Percentiles rank a stretch among this genome's conserved stretches.
Conservation (phyloP, 345 rosid genomes). For the Boechera stricta region DNA sequence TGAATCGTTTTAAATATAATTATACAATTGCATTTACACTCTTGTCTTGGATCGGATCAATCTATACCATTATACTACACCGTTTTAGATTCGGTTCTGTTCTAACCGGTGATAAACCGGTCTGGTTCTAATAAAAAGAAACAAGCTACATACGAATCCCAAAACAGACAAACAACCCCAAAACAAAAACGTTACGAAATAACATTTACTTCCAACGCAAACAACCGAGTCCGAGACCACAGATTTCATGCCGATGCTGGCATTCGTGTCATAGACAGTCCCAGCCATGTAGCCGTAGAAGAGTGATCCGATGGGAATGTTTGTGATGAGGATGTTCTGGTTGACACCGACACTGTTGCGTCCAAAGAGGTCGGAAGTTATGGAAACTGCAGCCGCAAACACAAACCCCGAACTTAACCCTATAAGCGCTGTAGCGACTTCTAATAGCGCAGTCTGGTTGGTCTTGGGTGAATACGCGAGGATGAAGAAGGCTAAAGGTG, state of each 20-base stretch:
- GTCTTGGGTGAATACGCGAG: constrained; percentile 57
- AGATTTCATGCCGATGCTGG: constrained; percentile 20
- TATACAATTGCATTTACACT: neutral
- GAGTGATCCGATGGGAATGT: constrained; percentile 83
- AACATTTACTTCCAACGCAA: constrained; percentile 84
- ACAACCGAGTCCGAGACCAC: constrained; percentile 41
- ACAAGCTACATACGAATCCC: constrained; percentile 66
- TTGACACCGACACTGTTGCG: constrained; percentile 73
- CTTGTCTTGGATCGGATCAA: neutral
- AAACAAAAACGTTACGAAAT: constrained; percentile 69
- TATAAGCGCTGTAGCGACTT: constrained; percentile 56
- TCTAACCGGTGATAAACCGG: constrained; percentile 77
- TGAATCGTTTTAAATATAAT: no score
- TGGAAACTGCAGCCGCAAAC: constrained; percentile 79
- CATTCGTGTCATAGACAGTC: constrained; percentile 62
- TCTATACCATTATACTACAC: neutral
- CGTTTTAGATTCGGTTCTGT: constrained; percentile 40
- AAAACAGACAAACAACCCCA: constrained; percentile 82
- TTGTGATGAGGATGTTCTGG: constrained; percentile 88
- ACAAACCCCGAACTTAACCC: constrained; percentile 82
- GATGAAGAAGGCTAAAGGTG: constrained; percentile 68
- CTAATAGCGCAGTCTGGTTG: constrained; percentile 40
- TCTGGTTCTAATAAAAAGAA: constrained; percentile 78
- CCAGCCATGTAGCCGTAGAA: constrained; percentile 88
- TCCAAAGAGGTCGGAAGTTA: constrained; percentile 88